Conservation (phyloP, 495 filamentous ascomycete species). For the Xylaria scruposa region DNA sequence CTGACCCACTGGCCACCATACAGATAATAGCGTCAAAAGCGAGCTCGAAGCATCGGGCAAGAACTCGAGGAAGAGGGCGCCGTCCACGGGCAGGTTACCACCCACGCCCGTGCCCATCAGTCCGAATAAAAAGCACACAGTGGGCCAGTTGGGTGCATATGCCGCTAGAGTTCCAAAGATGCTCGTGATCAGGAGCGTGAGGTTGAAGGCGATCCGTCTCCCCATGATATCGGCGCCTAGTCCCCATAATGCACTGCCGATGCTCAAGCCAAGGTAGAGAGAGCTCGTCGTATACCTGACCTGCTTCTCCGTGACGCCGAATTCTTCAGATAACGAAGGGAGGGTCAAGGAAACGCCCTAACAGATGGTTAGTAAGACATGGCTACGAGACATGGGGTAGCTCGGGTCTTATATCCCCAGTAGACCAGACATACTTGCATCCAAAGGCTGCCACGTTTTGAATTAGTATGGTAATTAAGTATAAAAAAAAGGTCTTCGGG, state of each 20-base stretch:
- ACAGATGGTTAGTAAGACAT: constrained; percentile 43
- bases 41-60: constrained; percentile 78
- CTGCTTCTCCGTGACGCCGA: constrained; percentile 59
- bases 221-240: constrained; percentile 77
- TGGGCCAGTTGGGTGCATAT: constrained; percentile 70
- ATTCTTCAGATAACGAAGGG: constrained; percentile 71
- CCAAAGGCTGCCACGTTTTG: constrained; percentile 48
- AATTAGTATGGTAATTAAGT: neutral
- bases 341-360: constrained; percentile 79
- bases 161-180: constrained; percentile 76
- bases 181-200: constrained; percentile 72
- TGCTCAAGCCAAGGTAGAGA: constrained; percentile 65
- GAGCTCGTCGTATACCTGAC: constrained; percentile 61
- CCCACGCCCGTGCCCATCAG: constrained; percentile 61
- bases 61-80: constrained; percentile 81
- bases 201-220: constrained; percentile 77
- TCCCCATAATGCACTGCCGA: constrained; percentile 83
- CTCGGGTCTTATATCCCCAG: neutral
- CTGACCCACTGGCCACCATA: constrained; percentile 83
- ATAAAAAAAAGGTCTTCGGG: neutral
- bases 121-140: constrained; percentile 62
- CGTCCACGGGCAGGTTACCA: constrained; percentile 82
- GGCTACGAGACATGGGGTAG: constrained; percentile 7
- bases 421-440: constrained; percentile 52
- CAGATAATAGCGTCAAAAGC: constrained; percentile 74